These are phyloP conservation scores for Xanthoconium stramineum DNA, from an alignment of 768 basidiomycete species.

Conservation along the genomic window DNA sequence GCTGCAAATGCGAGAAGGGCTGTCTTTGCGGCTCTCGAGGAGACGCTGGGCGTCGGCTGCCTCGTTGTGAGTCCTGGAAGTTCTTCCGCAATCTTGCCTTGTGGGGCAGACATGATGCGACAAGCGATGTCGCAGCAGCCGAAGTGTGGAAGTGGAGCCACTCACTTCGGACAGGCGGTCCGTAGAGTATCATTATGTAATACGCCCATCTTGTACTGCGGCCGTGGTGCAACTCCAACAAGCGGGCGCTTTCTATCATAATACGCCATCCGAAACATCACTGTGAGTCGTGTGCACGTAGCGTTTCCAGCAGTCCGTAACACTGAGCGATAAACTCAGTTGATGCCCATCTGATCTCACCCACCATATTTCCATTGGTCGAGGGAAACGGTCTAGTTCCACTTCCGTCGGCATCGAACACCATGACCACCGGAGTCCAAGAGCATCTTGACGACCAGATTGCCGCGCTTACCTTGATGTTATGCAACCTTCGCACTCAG, in stretches of 20 bases:
- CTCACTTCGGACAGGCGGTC: too few species aligned
- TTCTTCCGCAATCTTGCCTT: slow-evolving; percentile 4
- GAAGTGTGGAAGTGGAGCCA: too few species aligned
- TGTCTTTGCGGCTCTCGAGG: slow-evolving; percentile 9
- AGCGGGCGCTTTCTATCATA: too few species aligned
- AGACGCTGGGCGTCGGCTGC: background rate
- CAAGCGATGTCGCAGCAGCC: too few species aligned
- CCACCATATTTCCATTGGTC: background rate
- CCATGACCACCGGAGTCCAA: background rate
- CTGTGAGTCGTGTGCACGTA: background rate
- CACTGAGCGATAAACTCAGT: background rate
- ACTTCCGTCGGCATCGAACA: background rate
- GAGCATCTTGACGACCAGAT: slow-evolving; percentile 20
- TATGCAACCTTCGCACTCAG: slow-evolving; percentile 15
- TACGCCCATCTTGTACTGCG: too few species aligned
- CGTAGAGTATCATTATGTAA: too few species aligned
- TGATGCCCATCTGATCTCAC: background rate
- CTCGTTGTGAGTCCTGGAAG: slow-evolving; percentile 14
- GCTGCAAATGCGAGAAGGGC: slow-evolving; percentile 16
- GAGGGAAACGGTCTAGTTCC: background rate
- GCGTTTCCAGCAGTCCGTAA: background rate
- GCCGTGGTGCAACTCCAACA: too few species aligned
- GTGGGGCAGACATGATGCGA: slow-evolving; percentile 13
- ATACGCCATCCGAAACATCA: background rate
- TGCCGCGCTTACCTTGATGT: slow-evolving; percentile 5